These are phyloP conservation scores for Sclerotinia nivalis DNA, from an alignment of 2,329 filamentous ascomycete species.

Conservation along the genomic window DNA sequence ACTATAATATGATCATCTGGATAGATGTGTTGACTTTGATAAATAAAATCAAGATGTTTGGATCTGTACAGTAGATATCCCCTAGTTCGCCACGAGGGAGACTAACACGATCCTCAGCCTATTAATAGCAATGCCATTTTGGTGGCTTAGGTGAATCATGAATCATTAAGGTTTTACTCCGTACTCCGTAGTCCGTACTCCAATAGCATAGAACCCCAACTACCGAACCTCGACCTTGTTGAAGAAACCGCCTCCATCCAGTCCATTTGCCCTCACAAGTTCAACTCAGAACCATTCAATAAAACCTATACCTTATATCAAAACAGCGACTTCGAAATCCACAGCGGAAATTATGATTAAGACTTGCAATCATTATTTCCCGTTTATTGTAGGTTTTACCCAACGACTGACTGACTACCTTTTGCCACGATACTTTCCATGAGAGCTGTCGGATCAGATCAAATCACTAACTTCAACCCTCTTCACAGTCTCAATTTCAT, in stretches of 20 bases:
- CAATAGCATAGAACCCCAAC: too few species aligned
- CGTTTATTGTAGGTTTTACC: not conserved
- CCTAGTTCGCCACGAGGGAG: not conserved
- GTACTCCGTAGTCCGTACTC: too few species aligned
- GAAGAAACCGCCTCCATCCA: not conserved
- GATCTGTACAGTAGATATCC: too few species aligned
- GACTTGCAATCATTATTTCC: constrained; percentile 3
- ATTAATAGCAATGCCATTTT: not conserved
- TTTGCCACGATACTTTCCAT: not conserved
- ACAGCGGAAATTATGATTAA: constrained; percentile 3
- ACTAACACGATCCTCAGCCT: not conserved
- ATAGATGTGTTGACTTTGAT: not conserved
- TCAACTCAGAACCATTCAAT: not conserved
- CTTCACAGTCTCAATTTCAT: not conserved
- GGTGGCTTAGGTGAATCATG: not conserved
- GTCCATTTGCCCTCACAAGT: not conserved
- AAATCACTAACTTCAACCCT: not conserved
- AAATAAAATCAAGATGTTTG: too few species aligned
- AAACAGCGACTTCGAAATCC: not conserved
- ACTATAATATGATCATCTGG: not conserved
- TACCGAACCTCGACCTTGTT: not conserved
- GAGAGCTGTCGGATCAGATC: not conserved
- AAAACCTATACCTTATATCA: not conserved
- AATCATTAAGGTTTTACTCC: not conserved
- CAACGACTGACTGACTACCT: too few species aligned